Evolutionary conservation across 192 early-diverging fungal genomes (phyloP), one percentile per base, ranked within the genome.

Genomic region (Pilaira anomala): DNA sequence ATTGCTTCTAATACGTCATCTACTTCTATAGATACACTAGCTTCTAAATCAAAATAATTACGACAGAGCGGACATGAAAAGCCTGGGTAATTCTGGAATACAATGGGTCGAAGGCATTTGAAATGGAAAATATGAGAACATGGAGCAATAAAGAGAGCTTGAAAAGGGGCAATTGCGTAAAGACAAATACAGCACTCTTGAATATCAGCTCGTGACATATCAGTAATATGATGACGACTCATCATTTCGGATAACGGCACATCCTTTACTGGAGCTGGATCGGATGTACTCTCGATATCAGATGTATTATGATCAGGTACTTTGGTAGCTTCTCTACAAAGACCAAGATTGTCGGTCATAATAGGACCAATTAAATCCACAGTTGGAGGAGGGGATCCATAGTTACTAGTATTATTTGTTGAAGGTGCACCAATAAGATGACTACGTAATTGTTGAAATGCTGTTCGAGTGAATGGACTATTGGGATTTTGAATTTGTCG

Each of bases 111-210:
- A 64, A 89, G 80, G 74, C 89, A 91, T 65, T 87, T 88, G 75
- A 87, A 93, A 65, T 93, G 91, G 80, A 86, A 93, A 67, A 86
- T 88, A 62, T 93, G 91, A 30, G 86, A 90, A 74, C 91, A 93
- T 14, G 91, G 91, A 6, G 90, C 87, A 40, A 93, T 72, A 71
- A 93, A 93, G 62, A 93, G 77, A 16, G 91, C 89, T 74, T 93
- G 91, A 70, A 83, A 84, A 25, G 88, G 87, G 11, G 78, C 76
- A 71, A 93, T 91, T 54, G 83, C 74, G 70, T 80, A 88, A 51
- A 93, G 77, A 71, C 91, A 93, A 60, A 93, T 93, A 71, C 90
- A 93, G 70, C 90, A 91, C 74, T 88, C 85, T 71, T 67, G 73
- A 25, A 62, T 57, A 26, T 55, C 60, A 9, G 52, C 60, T 42